These are phyloP conservation scores for Magnolia changhungtana DNA, from an alignment of 164 flowering plant genomes.

Conservation along the genomic window DNA sequence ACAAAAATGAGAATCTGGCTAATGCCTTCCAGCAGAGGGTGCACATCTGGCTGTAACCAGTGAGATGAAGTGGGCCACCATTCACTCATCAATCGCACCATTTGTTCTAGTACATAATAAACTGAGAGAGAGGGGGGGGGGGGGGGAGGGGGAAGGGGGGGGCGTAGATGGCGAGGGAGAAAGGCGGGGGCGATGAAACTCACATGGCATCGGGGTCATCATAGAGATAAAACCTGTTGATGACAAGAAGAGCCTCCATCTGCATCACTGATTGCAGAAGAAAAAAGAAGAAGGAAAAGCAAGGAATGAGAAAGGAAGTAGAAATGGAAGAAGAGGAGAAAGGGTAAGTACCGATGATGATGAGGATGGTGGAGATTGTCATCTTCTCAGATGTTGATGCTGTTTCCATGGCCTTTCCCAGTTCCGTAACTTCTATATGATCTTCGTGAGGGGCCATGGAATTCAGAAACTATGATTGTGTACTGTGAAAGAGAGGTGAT, in stretches of 20 bases:
- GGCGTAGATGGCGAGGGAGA: no score
- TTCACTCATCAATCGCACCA: not conserved
- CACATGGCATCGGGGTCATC: slow-evolving; percentile 64
- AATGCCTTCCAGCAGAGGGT: no score
- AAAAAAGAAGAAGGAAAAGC: not conserved
- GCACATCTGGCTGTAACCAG: no score
- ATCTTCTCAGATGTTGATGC: slow-evolving; percentile 23
- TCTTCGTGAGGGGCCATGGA: slow-evolving; percentile 44
- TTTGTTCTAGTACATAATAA: not conserved
- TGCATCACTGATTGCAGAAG: slow-evolving; percentile 69
- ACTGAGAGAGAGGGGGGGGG: no score
- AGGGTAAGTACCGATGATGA: slow-evolving; percentile 57
- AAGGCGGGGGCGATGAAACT: slow-evolving; percentile 11
- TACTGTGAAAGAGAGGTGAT: no score
- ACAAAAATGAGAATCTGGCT: no score
- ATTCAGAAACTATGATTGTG: no score
- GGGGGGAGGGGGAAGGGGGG: no score
- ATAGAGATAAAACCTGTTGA: slow-evolving; percentile 56
- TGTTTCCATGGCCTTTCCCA: slow-evolving; percentile 33
- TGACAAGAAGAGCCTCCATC: slow-evolving; percentile 86
- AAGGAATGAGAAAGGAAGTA: not conserved
- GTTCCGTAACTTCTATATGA: slow-evolving; percentile 10
- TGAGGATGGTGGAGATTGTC: slow-evolving; percentile 59
- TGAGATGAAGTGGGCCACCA: not conserved
- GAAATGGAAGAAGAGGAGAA: not conserved